phyloP scores from a whole-genome alignment of 495 filamentous ascomycete genomes.

The Xylaria palmicola region DNA sequence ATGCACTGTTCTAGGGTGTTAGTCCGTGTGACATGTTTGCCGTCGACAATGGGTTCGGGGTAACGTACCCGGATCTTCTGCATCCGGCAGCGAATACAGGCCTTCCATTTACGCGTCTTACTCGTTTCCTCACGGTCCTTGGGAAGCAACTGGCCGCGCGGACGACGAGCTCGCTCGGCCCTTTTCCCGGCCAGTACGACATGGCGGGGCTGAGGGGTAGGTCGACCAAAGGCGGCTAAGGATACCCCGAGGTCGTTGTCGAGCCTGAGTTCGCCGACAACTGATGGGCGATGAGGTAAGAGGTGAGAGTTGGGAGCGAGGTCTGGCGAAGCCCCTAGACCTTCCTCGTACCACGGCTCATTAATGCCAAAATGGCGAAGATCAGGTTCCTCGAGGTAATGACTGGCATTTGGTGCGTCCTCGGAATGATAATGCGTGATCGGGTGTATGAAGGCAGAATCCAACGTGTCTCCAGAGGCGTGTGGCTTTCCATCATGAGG shows the following conservation, averaged over 20 bases:
- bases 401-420: background rate
- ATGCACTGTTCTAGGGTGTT: slow-evolving; percentile 23
- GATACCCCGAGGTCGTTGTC: background rate
- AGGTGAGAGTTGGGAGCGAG: background rate
- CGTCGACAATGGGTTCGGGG: slow-evolving; percentile 11
- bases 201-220: background rate
- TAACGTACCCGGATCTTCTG: slow-evolving; percentile 43
- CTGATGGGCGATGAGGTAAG: background rate
- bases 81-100: slow-evolving; percentile 46
- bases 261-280: background rate
- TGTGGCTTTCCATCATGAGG: background rate
- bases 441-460: background rate
- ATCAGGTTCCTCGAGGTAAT: background rate
- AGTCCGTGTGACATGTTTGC: slow-evolving; percentile 8
- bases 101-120: slow-evolving; percentile 37
- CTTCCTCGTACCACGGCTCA: slow-evolving; percentile 5
- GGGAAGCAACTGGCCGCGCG: slow-evolving; percentile 12
- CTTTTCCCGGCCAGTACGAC: background rate
- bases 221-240: background rate
- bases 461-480: background rate
- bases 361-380: background rate
- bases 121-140: slow-evolving; percentile 30
- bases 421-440: background rate
- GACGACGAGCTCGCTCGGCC: slow-evolving; percentile 7
- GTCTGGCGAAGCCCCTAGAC: background rate